Base-by-base conservation (phyloP, 306 rosid species). In the Malus fusca region DNA sequence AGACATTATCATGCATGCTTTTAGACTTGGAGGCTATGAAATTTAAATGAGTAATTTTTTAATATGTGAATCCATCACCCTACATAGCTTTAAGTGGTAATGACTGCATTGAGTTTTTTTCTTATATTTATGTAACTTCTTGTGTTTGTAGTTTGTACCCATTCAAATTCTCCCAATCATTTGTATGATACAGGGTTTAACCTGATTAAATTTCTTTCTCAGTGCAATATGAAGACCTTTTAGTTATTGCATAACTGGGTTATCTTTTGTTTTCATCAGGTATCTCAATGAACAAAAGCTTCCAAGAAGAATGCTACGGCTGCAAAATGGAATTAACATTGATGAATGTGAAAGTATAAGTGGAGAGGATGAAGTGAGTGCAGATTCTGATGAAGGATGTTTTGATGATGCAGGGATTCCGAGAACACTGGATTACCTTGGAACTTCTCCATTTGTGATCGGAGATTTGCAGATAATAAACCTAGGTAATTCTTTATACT, bases 211-310 rank as follows among this genome's bases (percentile, higher is more conserved):
- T 73, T 62, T 11, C 9, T 17, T 73, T 25, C n/a, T 44, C 69
- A 42, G 26, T 58, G 25, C 8, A 59, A 25, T 60, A 25, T 40
- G 52, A 25, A 48, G 46, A 25, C 26, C 30, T 8, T 17, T 9
- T 62, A 64, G 31, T 66, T 68, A 48, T 71, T 61, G 62, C 66
- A 65, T n/a, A 60, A 61, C 28, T 23, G 44, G 55, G 59, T 77
- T 76, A 82, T 78, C 66, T 43, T 78, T 84, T 72, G 17, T 70
- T 74, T 75, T 82, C 66, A 81, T 71, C 78, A 95, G 99, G 87
- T 92, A 92, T 85, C 88, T 95, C 80, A 84, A 84, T 83, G 91
- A 86, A 75, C 98, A 86, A 81, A 90, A 89, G 86, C 97, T 95
- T 87, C 99, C 97, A 17, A 71, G 75, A 75, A 89, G 88, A 80